Base-by-base conservation (phyloP, 2,329 filamentous ascomycete species). In the Grosmannia huntii region DNA sequence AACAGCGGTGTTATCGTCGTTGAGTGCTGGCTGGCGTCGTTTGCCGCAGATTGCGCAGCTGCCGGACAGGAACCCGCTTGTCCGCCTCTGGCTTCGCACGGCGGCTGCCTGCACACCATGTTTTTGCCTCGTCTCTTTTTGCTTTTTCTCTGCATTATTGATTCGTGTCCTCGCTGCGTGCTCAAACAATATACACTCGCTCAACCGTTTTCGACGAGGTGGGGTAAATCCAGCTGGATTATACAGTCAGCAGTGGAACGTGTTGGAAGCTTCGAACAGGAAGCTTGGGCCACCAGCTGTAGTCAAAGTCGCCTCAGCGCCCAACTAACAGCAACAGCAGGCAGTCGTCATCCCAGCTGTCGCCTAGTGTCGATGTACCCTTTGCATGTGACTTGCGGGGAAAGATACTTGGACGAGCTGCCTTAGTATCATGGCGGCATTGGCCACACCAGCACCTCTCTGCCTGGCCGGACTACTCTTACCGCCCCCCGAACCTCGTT, bases 281-380 rank as follows among this genome's bases (percentile, higher is more conserved):
- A 58, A 62, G 62, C 64, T 38, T 61, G 61, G 61, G 60, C 62
- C 59, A 58, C 53, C 52, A 16, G 55, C 55, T 31, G 44, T 36
- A 19, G 4, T 49, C 21, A 50, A 44, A 28, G 27, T 31, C 6
- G 48, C 55, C 48, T 9, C 48, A 25, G 48, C 16, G 28, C 31
- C 48, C 16, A 52, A 52, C 23, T n/a, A 21, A 7, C 11, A 44
- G 41, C 41, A n/a, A 19, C 19, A 12, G 41, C 41, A 44, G 19
- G 50, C 54, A 64, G 62, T 68, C 68, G 68, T 69, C 67, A 69
- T 68, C 65, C 65, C 57, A 63, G 61, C 66, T 62, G 66, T 65
- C 65, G 66, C 67, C 67, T 68, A 61, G 33, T 60, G 52, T 10
- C 9, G 12, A 57, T 48, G 61, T 63, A 63, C 57, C 51, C 19